Conservation (phyloP, 129 eudicot species). For the Saposhnikovia divaricata region DNA sequence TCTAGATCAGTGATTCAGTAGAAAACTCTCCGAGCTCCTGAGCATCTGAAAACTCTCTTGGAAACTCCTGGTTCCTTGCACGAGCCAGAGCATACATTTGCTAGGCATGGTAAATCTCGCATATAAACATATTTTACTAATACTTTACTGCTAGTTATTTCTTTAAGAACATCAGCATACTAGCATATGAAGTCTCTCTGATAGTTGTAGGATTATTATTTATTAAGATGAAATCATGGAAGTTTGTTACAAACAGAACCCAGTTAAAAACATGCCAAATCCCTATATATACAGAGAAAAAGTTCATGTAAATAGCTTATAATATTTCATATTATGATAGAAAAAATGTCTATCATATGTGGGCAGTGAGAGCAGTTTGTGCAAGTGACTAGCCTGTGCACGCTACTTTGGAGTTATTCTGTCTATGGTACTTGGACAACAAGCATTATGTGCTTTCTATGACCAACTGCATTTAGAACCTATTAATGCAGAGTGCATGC, state of each 20-base stretch:
- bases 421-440: not conserved
- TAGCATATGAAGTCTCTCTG: not conserved
- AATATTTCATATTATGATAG: not conserved
- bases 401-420: not conserved
- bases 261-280: not conserved
- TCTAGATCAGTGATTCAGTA: not conserved
- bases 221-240: not conserved
- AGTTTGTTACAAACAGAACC: not conserved
- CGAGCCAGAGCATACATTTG: constrained; percentile 22
- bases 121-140: not conserved
- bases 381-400: not conserved
- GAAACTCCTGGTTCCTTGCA: constrained; percentile 54
- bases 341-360: not conserved
- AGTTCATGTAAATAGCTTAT: not conserved
- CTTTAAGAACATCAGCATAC: not conserved
- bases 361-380: not conserved
- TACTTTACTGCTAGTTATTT: not conserved
- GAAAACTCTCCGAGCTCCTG: constrained; percentile 88
- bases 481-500: not conserved
- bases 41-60: constrained; percentile 59
- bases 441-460: not conserved
- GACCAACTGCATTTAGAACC: not conserved
- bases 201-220: not conserved
- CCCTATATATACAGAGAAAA: not conserved
- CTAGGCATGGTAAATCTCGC: constrained; percentile 37